These are phyloP conservation scores for Sporothrix brasiliensis DNA, from an alignment of 2,329 filamentous ascomycete genomes.

Conservation along the genomic window DNA sequence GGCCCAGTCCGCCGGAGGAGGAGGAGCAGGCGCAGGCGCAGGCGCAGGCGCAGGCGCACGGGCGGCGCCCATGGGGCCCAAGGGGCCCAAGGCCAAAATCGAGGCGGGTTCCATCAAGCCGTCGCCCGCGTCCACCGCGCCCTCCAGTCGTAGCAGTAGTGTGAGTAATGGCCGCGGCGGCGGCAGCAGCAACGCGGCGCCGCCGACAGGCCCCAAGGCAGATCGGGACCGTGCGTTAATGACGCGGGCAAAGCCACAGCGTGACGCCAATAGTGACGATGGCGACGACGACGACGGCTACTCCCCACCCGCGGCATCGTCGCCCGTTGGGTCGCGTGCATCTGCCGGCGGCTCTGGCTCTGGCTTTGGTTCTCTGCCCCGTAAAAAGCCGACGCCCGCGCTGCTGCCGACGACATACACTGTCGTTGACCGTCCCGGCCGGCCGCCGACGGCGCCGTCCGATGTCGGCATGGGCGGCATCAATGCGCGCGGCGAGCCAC, in stretches of 20 bases:
- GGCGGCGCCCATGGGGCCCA: not conserved
- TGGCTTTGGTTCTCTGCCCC: not conserved
- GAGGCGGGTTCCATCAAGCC: constrained; percentile 39
- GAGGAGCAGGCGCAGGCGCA: no score
- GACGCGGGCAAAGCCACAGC: not conserved
- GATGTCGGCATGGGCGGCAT: constrained; percentile 38
- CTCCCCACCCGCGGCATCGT: constrained; percentile 33
- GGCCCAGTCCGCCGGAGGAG: not conserved
- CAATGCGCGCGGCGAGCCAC: constrained; percentile 41
- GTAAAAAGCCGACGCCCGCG: constrained; percentile 34
- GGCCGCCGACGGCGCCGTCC: constrained; percentile 26
- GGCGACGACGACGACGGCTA: constrained; percentile 32
- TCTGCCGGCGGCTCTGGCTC: not conserved
- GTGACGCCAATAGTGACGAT: constrained; percentile 10
- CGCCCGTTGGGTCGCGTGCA: constrained; percentile 17
- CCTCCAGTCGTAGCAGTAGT: constrained; percentile 31
- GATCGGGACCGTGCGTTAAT: not conserved
- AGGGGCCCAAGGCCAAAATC: constrained; percentile 30
- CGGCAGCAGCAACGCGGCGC: constrained; percentile 5
- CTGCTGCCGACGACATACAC: constrained; percentile 34
- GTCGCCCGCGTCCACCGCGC: not conserved
- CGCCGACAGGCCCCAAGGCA: constrained; percentile 19
- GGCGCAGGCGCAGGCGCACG: no score
- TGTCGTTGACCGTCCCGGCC: constrained; percentile 30
- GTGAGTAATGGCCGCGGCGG: constrained; percentile 20